Evolutionary conservation across 768 basidiomycete species (phyloP).

Genomic region (Obba rivulosa): DNA sequence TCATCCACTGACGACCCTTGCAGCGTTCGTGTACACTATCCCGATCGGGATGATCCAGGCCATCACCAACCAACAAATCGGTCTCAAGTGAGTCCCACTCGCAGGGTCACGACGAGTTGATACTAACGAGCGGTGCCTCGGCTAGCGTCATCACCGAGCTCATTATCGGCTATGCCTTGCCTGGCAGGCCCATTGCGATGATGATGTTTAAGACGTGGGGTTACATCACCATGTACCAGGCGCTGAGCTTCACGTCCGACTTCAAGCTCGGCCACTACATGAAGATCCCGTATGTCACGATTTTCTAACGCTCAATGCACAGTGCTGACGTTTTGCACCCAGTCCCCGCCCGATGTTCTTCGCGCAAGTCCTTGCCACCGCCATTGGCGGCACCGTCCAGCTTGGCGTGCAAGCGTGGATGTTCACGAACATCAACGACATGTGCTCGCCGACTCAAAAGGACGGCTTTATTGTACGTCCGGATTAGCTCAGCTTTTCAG

Average conservation of each 20-base stretch:
- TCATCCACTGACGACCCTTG: background rate
- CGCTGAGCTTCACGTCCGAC: constrained; percentile 64
- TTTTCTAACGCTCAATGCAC: background rate
- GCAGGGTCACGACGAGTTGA: background rate
- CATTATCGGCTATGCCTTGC: constrained; percentile 74
- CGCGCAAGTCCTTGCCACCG: constrained; percentile 59
- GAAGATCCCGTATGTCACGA: constrained; percentile 48
- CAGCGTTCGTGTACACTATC: constrained; percentile 38
- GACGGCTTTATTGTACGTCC: constrained; percentile 49
- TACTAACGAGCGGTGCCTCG: background rate
- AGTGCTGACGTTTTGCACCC: background rate
- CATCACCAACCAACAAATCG: constrained; percentile 77
- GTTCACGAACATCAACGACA: constrained; percentile 61
- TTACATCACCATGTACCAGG: constrained; percentile 66
- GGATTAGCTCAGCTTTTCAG: too few relatives aligned
- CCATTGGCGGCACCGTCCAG: constrained; percentile 68
- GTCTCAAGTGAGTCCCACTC: constrained; percentile 38
- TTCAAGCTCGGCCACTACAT: constrained; percentile 72
- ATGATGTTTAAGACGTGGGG: constrained; percentile 88
- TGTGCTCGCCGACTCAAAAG: constrained; percentile 49
- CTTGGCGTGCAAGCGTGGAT: constrained; percentile 76
- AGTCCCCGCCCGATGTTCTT: constrained; percentile 66
- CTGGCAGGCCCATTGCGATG: constrained; percentile 73
- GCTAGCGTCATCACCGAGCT: constrained; percentile 71
- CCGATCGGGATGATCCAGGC: constrained; percentile 59